Evolutionary conservation across 106 monocot genomes (phyloP), one percentile per base, ranked within the genome.

Genomic region (Phalaenopsis aphrodite): DNA sequence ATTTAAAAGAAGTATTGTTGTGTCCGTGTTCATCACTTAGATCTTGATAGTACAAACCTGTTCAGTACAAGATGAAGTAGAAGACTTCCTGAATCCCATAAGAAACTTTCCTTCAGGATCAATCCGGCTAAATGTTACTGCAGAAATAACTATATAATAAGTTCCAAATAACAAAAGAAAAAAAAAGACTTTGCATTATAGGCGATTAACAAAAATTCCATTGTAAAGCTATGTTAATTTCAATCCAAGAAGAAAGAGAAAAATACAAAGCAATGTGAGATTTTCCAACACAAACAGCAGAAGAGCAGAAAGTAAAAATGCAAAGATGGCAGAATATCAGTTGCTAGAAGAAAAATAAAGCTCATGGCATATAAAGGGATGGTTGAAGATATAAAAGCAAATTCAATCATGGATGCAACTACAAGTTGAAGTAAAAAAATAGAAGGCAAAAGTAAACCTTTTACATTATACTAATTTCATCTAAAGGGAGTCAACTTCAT

Each of bases 91-190:
- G 77, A 91, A 99, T 67, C 98, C 98, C 98, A 99, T 94, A 55
- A 94, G 85, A 84, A 99, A 78, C 84, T 94, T 99, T 78, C 94
- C 91, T 86, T 94, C 98, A 41, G 94, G 98, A 80, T 93, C 98
- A 80, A 94, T 89, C 58, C 94, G 87, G 84, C 98, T 99, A 82
- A 99, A 99, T 79, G 98, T 99, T 66, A 99, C 98, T 99, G 88
- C 82, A 87, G 39, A 86, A 82, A 75, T 3, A 68, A 36, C 79
- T 41, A 17, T 52, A 49, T 9, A 47, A 68, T 76, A 75, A 43
- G 24, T 37, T 84, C 19, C 58, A 79, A 21, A n/a, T 79, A 79
- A 72, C 72, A 15, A 2, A 72, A 45, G 10, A 72, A 72, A 17
- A 1, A 72, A 3, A 72, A 17, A 1, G 41, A 14, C 74, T 74